Conservation (phyloP, 2,329 filamentous ascomycete species). For the Aphanoascus verrucosus region DNA sequence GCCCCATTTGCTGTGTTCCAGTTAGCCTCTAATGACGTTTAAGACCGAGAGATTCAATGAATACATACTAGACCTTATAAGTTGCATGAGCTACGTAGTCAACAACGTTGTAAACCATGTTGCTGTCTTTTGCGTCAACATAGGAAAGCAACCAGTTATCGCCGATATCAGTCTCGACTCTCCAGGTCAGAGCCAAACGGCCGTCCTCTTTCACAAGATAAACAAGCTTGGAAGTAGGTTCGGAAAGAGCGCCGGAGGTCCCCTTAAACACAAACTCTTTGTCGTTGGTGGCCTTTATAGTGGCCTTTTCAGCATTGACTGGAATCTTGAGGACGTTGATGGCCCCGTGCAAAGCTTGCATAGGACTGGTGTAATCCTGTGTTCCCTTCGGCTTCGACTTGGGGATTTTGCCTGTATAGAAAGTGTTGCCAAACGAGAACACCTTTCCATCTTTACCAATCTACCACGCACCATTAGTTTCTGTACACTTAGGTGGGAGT, state of each 20-base stretch:
- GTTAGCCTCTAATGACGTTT: not conserved
- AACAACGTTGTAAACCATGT: conserved; percentile 13
- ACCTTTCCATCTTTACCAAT: conserved; percentile 12
- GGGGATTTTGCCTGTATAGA: conserved; percentile 12
- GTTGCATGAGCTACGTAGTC: conserved; percentile 14
- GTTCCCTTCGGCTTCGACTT: conserved; percentile 10
- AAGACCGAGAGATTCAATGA: not conserved
- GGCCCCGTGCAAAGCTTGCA: conserved; percentile 11
- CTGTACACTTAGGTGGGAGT: too few relatives aligned
- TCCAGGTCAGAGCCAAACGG: conserved; percentile 13
- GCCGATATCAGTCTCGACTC: conserved; percentile 15
- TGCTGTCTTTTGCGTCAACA: conserved; percentile 13
- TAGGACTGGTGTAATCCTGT: conserved; percentile 11
- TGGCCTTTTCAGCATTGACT: conserved; percentile 11
- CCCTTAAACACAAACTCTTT: conserved; percentile 13
- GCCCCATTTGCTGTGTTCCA: conserved; percentile 9
- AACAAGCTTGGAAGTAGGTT: conserved; percentile 12
- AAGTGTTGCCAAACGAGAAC: conserved; percentile 14
- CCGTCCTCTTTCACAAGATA: conserved; percentile 14
- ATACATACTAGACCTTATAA: conserved; percentile 13
- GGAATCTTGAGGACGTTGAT: conserved; percentile 10
- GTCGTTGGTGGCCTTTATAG: conserved; percentile 3
- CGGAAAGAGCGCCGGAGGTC: conserved; percentile 14
- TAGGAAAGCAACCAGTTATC: conserved; percentile 16
- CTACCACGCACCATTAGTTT: not conserved